Evolutionary conservation across 345 rosid species (phyloP).

Genomic region (Sonneratia caseolaris): DNA sequence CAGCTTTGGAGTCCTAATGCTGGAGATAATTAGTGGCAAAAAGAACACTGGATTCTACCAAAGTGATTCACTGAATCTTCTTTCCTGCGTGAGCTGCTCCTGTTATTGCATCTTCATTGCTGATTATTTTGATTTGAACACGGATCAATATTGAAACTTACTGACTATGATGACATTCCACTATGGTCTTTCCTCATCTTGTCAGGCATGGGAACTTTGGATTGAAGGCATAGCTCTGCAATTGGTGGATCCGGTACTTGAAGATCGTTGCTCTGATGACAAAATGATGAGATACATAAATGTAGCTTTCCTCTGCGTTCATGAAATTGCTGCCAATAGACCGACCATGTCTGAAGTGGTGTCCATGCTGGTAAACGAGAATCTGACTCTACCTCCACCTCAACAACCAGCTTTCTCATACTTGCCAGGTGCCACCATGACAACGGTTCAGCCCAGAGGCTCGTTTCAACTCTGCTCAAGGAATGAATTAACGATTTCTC

Average conservation of each 20-base stretch:
- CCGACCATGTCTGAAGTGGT: slow-evolving; percentile 39
- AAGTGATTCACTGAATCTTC: slow-evolving; percentile 22
- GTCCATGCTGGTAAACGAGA: slow-evolving; percentile 33
- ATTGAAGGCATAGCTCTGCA: slow-evolving; percentile 23
- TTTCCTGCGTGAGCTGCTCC: slow-evolving; percentile 19
- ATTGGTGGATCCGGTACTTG: slow-evolving; percentile 19
- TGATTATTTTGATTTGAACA: neutral
- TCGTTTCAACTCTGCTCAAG: neutral
- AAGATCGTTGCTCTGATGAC: slow-evolving; percentile 7
- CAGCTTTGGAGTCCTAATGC: slow-evolving; percentile 29
- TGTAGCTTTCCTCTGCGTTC: slow-evolving; percentile 36
- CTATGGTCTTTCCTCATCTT: neutral
- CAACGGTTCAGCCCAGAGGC: neutral
- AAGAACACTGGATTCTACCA: slow-evolving; percentile 23
- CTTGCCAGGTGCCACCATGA: neutral
- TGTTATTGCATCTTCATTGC: neutral
- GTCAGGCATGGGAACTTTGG: slow-evolving; percentile 36
- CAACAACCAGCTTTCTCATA: neutral
- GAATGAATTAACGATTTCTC: no score
- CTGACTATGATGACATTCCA: no score
- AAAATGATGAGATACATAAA: slow-evolving; percentile 30
- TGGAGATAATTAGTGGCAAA: slow-evolving; percentile 25
- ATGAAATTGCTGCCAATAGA: slow-evolving; percentile 32
- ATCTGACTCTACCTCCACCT: neutral
- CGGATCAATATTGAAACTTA: no score